These are phyloP conservation scores for Angophora floribunda DNA, from an alignment of 345 rosid species.

Conservation along the genomic window DNA sequence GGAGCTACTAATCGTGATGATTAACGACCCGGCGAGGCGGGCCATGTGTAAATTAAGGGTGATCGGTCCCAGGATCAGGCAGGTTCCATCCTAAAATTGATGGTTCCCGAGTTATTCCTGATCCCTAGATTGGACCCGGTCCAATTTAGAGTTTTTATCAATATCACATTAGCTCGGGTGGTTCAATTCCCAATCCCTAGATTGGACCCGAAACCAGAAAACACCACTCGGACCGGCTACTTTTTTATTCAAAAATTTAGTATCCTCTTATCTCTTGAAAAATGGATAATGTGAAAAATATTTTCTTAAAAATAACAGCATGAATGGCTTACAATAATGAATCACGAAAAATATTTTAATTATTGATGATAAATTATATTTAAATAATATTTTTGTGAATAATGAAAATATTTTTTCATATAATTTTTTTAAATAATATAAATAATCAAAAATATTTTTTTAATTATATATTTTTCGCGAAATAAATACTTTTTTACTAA, in stretches of 20 bases:
- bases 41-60: neutral
- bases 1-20: neutral
- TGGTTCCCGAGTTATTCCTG: too few species aligned
- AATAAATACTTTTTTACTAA: accelerated
- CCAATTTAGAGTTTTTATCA: accelerated
- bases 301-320: neutral
- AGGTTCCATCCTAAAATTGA: accelerated
- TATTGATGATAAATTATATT: accelerated
- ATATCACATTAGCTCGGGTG: too few species aligned
- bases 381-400: neutral
- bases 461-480: neutral
- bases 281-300: neutral
- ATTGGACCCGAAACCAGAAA: too few species aligned
- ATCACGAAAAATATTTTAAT: neutral
- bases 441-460: too few species aligned
- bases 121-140: neutral
- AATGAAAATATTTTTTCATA: neutral
- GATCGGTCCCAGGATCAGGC: accelerated
- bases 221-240: neutral
- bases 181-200: too few species aligned
- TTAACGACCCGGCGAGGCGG: neutral
- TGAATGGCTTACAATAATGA: neutral
- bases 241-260: neutral
- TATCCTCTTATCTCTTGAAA: neutral
- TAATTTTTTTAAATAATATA: too few species aligned